A percentile compares a stretch with the other conserved stretches of the same genome.
phyloP scores from a whole-genome alignment of 345 rosid species.

The Nasturtium officinale region DNA sequence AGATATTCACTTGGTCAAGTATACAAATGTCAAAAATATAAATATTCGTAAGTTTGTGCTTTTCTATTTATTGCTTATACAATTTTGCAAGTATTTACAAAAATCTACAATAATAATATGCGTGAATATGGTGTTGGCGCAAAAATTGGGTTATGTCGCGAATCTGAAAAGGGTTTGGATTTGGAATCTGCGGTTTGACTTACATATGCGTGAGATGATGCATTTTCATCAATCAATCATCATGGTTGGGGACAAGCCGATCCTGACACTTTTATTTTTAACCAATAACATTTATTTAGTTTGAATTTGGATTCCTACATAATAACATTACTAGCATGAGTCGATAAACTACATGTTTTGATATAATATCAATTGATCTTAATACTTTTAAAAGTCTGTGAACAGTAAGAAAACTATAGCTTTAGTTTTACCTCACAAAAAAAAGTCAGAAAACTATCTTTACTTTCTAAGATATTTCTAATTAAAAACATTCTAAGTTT shows the following conservation, averaged over 20 bases:
- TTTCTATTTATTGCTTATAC: background rate
- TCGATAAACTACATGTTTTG: background rate
- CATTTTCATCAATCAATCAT: constrained; percentile 36
- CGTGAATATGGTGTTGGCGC: background rate
- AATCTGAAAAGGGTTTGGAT: constrained; percentile 44
- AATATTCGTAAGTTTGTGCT: background rate
- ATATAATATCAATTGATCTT: background rate
- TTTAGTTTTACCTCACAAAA: background rate
- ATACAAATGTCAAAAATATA: constrained; percentile 3
- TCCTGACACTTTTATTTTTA: constrained; percentile 21
- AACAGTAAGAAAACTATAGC: background rate
- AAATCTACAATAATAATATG: constrained; percentile 17
- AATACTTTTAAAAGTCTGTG: background rate
- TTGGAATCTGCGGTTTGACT: constrained; percentile 42
- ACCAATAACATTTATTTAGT: background rate
- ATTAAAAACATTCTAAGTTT: background rate
- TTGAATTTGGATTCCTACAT: background rate
- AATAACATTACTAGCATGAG: background rate
- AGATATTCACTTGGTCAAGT: background rate
- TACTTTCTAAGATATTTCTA: background rate
- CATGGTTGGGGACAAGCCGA: constrained; percentile 21
- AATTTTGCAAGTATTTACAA: background rate
- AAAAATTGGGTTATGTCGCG: constrained; percentile 26
- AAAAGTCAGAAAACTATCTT: background rate
- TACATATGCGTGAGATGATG: constrained; percentile 27